Base-by-base conservation (phyloP, 345 rosid genomes). In the Sisymbrium altissimum region DNA sequence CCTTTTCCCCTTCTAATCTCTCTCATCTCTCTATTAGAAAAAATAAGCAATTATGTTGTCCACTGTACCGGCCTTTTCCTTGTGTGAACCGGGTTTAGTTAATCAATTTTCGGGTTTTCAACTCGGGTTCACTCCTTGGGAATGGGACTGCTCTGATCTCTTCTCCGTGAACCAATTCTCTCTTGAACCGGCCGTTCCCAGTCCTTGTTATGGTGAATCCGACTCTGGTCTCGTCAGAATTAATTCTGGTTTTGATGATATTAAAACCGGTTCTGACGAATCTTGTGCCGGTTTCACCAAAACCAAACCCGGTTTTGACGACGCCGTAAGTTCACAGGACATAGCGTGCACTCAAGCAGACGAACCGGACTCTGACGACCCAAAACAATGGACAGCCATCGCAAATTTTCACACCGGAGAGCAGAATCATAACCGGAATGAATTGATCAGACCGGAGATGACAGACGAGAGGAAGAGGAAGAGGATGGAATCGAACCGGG, bases 401-500 rank as follows among this genome's bases (percentile, higher is more conserved):
- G 77, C 83, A 1, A 84, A 76, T 59, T 85, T 81, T 29, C 65
- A 81, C 55, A 73, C 82, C 2, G 85, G 73, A 39, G 84, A 78
- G 17, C 81, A 48, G 14, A 48, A 33, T 27, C 30, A 72, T 45
- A 75, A 70, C 74, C 82, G 25, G 38, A 30, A 81, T 85, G 18
- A 69, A 76, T 75, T 46, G 6, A 49, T 7, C 10, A 53, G 57
- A 49, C 18, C 79, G 19, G 80, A 62, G 60, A 57, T 82, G 38
- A 90, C 85, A 71, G 80, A 77, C 8, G 72, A 71, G 69, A 79
- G 93, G 19, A 93, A 86, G 79, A 73, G 79, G 66, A 86, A 85
- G 78, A 84, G 98, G 71, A 91, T 84, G 97, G 68, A 86, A 74
- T 93, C 98, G 63, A 93, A 91, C 89, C 87, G 97, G 80, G 98